These are phyloP conservation scores for Dactylellina sp. DNA, from an alignment of 2,329 filamentous ascomycete genomes.

Conservation along the genomic window DNA sequence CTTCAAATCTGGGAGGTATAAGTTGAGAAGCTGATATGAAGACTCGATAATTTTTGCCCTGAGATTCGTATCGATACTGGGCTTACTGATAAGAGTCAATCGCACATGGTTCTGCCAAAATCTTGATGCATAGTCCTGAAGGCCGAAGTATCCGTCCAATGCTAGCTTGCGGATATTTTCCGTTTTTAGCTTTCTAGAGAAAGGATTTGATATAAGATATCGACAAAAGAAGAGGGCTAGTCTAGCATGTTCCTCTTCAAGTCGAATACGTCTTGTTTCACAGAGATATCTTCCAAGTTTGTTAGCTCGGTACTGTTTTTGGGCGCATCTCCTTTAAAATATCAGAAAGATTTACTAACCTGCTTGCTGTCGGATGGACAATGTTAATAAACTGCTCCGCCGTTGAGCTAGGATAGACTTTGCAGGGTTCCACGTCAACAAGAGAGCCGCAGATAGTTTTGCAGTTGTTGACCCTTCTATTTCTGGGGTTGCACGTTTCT, in stretches of 20 bases:
- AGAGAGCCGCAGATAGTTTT: slow-evolving; percentile 8
- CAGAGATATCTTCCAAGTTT: not conserved
- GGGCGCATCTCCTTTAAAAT: not conserved
- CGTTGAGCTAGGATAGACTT: not conserved
- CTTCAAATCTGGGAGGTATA: no score
- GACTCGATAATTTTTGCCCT: not conserved
- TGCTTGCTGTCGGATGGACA: not conserved
- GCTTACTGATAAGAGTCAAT: not conserved
- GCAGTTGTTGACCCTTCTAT: not conserved
- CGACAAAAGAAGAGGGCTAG: not conserved
- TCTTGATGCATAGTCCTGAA: slow-evolving; percentile 10
- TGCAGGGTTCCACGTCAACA: not conserved
- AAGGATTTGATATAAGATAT: slow-evolving; percentile 8
- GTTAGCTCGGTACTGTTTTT: not conserved
- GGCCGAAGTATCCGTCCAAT: slow-evolving; percentile 7
- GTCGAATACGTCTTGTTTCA: not conserved
- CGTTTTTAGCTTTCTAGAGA: not conserved
- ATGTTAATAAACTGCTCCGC: slow-evolving; percentile 1
- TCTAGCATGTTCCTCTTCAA: slow-evolving; percentile 5
- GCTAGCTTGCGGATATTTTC: not conserved
- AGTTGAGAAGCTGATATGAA: not conserved
- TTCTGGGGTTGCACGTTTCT: not conserved
- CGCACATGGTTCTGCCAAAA: slow-evolving; percentile 8
- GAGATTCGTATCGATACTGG: not conserved
- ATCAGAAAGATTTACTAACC: not conserved